Percentiles rank a stretch among this genome's conserved stretches.
Evolutionary conservation across 768 basidiomycete genomes (phyloP).

Genomic region (Leccinum disarticulatum): DNA sequence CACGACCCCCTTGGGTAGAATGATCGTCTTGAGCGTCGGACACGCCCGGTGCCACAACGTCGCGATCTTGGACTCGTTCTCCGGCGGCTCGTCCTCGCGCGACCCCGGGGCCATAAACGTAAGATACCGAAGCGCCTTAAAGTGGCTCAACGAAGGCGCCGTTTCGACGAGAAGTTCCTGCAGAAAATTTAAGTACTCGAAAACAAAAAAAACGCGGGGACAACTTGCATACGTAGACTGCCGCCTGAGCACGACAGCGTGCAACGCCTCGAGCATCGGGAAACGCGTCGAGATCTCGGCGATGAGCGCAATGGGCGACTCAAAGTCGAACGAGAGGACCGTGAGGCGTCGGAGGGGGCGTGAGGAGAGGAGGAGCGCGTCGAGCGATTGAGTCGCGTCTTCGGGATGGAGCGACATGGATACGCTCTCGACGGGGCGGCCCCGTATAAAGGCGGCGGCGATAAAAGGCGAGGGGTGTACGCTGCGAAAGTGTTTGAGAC

Average conservation of each 20-base stretch:
- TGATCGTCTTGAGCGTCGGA: conserved; percentile 62
- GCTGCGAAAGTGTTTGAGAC: conserved; percentile 49
- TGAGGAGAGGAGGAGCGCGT: conserved; percentile 41
- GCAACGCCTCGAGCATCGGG: conserved; percentile 55
- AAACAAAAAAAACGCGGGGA: conserved; percentile 2
- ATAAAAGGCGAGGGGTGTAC: conserved; percentile 50
- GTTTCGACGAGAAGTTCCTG: conserved; percentile 47
- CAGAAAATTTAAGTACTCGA: no score
- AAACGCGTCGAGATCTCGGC: conserved; percentile 47
- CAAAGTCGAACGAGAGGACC: conserved; percentile 56
- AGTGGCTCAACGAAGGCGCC: conserved; percentile 40
- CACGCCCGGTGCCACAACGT: conserved; percentile 55
- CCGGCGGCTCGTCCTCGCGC: conserved; percentile 2
- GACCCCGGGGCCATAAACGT: conserved; percentile 56
- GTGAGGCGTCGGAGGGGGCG: conserved; percentile 49
- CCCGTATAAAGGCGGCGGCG: conserved; percentile 45
- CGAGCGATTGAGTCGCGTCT: conserved; percentile 40
- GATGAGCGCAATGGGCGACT: conserved; percentile 45
- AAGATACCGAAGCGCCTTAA: conserved; percentile 48
- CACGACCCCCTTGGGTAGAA: conserved; percentile 59
- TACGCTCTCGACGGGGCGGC: conserved; percentile 48
- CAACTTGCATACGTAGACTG: conserved; percentile 46
- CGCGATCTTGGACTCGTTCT: conserved; percentile 53
- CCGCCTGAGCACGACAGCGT: conserved; percentile 55
- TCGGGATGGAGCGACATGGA: conserved; percentile 53